Evolutionary conservation across 371 early-diverging fungal species (phyloP).

Genomic region (Dinochytrium kinnereticum): DNA sequence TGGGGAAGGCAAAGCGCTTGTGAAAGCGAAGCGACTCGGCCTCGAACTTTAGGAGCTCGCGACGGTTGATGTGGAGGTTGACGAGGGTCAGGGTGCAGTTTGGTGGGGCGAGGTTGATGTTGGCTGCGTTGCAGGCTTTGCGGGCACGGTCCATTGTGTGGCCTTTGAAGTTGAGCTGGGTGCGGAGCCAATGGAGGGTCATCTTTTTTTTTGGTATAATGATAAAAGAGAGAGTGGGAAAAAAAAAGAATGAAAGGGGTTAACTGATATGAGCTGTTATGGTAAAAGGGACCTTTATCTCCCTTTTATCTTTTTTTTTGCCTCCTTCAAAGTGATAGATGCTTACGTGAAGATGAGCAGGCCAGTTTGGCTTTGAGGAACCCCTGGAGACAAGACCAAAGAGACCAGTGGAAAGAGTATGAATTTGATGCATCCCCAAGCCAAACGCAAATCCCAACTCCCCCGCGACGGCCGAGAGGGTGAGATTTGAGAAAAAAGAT

Average conservation of each 20-base stretch:
- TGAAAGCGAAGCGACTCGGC: constrained; percentile 20
- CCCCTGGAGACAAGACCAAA: background rate
- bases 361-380: constrained; percentile 25
- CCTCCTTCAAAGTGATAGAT: background rate
- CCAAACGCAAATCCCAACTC: constrained; percentile 9
- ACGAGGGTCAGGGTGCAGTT: constrained; percentile 17
- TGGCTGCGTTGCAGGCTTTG: background rate
- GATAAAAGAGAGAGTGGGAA: background rate
- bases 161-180: constrained; percentile 25
- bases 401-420: constrained; percentile 24
- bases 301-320: no score
- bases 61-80: constrained; percentile 17
- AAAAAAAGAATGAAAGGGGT: background rate
- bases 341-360: constrained; percentile 19
- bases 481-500: background rate
- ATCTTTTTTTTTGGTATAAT: constrained; percentile 5
- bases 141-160: constrained; percentile 31
- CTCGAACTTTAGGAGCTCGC: constrained; percentile 34
- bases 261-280: no score
- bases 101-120: constrained; percentile 11
- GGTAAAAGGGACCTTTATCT: background rate
- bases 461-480: background rate
- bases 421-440: constrained; percentile 26
- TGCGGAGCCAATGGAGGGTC: constrained; percentile 33
- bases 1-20: constrained; percentile 16